Base-by-base conservation (phyloP, 257 asterid genomes). In the Fraxinus excelsior region DNA sequence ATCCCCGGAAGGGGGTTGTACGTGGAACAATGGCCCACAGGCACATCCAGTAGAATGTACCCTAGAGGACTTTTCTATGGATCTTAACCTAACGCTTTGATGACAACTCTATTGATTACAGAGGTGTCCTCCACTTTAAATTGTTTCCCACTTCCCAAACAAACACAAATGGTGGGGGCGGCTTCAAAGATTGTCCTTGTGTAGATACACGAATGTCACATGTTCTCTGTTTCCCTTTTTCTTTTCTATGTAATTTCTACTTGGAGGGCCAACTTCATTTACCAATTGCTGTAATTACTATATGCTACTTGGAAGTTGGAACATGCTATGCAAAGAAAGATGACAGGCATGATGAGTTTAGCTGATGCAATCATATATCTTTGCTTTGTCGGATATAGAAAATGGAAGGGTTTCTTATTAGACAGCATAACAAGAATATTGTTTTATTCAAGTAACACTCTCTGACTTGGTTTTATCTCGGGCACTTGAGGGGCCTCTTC, bases 101-200 rank as follows among this genome's bases (percentile, higher is more conserved):
- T 60, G 85, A 73, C 42, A 40, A 80, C 69, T 75, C 18, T 56
- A 67, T 73, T 80, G 81, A 77, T 80, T 51, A 62, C 1, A 19
- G 77, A 76, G 70, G 73, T 66, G 62, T 70, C 79, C 34, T 71
- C 83, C 86, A 85, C 81, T 77, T 46, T 14, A 29, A 23, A 71
- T 71, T 80, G 86, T 72, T 80, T 58, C 80, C 74, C 80, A 80
- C 84, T 84, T 37, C 44, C 76, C 71, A 44, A 82, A 79, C 84
- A 76, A 67, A 74, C 78, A 78, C 78, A 37, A 77, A 77, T 56
- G 82, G 73, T 78, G 67, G 79, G 86, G 80, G 75, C 77, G 76
- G 67, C 10, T 69, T n/a, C n/a, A 78, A 80, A 72, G 86, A 82
- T 72, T 28, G 26, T 38, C 77, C 64, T 69, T 73, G 56, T 76